Conservation (phyloP, 2,329 filamentous ascomycete genomes). For the Aspergillus felis region DNA sequence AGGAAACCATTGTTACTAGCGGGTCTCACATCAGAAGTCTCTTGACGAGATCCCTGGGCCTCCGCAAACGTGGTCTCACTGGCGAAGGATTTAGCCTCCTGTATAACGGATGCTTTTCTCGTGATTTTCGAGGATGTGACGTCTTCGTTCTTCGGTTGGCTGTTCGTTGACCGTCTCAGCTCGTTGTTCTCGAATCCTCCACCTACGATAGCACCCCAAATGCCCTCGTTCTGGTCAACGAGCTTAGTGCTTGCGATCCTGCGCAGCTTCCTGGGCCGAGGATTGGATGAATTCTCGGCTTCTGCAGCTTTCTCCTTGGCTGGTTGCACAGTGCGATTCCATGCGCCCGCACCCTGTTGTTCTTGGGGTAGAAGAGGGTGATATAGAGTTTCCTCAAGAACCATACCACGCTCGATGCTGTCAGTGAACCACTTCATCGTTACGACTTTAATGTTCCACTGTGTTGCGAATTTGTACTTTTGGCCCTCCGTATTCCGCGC, state of each 20-base stretch:
- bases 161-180: slow-evolving; percentile 22
- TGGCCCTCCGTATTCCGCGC: slow-evolving; percentile 74
- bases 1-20: slow-evolving; percentile 49
- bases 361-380: slow-evolving; percentile 67
- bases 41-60: slow-evolving; percentile 18
- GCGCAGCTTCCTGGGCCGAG: slow-evolving; percentile 74
- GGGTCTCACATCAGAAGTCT: slow-evolving; percentile 12
- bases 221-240: slow-evolving; percentile 69
- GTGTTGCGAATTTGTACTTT: slow-evolving; percentile 83
- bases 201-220: slow-evolving; percentile 89
- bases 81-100: slow-evolving; percentile 36
- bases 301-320: slow-evolving; percentile 31
- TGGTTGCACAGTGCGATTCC: slow-evolving; percentile 51
- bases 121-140: slow-evolving; percentile 9
- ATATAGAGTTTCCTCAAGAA: slow-evolving; percentile 81
- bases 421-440: slow-evolving; percentile 81
- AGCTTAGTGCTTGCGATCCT: slow-evolving; percentile 84
- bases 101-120: slow-evolving; percentile 22
- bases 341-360: slow-evolving; percentile 74
- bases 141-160: slow-evolving; percentile 21
- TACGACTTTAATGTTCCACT: slow-evolving; percentile 77
- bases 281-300: slow-evolving; percentile 48
- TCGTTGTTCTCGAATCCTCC: slow-evolving; percentile 28
- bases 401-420: slow-evolving; percentile 80
- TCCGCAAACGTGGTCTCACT: slow-evolving; percentile 35